phyloP scores from a whole-genome alignment of 345 rosid genomes.

The Hibiscus trionum region DNA sequence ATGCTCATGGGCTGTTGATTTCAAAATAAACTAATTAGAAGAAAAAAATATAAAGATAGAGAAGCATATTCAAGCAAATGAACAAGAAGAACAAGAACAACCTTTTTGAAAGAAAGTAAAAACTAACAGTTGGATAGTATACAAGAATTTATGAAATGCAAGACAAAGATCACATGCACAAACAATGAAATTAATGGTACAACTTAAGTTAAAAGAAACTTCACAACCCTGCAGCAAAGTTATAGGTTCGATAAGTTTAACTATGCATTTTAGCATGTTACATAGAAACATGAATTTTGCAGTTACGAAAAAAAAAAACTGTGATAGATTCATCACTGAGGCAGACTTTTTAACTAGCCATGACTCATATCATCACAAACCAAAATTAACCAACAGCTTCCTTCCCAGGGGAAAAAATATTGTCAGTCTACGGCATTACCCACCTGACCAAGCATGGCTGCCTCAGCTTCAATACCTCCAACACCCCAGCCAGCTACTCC shows the following conservation, averaged over 20 bases:
- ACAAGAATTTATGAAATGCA: background rate
- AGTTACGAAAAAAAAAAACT: background rate
- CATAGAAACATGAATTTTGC: background rate
- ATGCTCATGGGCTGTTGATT: conserved; percentile 93
- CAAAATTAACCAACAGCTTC: background rate
- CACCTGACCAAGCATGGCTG: conserved; percentile 99
- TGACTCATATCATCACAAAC: background rate
- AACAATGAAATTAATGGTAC: background rate
- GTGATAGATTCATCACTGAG: background rate
- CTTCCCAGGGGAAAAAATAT: background rate
- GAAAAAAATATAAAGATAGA: background rate
- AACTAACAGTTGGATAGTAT: background rate
- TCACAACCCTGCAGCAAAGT: background rate
- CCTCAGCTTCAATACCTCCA: conserved; percentile 99
- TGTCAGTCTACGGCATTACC: conserved; percentile 2
- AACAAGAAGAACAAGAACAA: background rate
- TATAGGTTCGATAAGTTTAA: background rate
- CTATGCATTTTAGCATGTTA: background rate
- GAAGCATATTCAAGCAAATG: background rate
- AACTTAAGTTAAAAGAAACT: background rate
- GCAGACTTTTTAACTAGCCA: background rate
- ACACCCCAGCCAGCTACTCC: conserved; percentile 99
- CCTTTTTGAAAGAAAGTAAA: background rate
- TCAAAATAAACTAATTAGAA: background rate
- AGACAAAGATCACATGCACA: background rate